A percentile compares a stretch with the other conserved stretches of the same genome.
Evolutionary conservation across 371 early-diverging fungal species (phyloP).

Genomic region (Thermomucor indicae-seudaticae): DNA sequence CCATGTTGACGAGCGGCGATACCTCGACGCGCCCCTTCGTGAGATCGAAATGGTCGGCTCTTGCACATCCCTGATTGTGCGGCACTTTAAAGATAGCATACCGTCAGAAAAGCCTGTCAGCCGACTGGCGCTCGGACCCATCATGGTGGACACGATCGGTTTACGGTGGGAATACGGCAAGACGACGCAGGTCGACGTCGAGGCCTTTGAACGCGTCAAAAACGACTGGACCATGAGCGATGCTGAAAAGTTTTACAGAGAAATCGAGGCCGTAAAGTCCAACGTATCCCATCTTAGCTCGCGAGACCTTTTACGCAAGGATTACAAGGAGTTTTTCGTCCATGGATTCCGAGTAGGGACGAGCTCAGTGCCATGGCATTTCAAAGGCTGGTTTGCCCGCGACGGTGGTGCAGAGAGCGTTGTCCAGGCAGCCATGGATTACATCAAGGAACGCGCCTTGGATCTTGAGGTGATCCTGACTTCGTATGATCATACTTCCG

Average conservation of each 20-base stretch:
- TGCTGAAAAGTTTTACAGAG: conserved; percentile 28
- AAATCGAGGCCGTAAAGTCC: conserved; percentile 53
- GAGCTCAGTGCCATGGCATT: conserved; percentile 54
- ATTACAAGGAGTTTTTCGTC: conserved; percentile 70
- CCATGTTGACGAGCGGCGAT: conserved; percentile 60
- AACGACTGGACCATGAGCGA: neutral
- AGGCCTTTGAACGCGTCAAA: conserved; percentile 30
- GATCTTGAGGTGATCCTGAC: conserved; percentile 61
- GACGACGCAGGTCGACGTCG: conserved; percentile 50
- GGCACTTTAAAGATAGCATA: conserved; percentile 20
- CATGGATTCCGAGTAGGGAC: conserved; percentile 56
- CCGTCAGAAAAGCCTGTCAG: neutral
- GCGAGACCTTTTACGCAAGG: conserved; percentile 65
- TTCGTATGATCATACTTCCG: conserved; percentile 43
- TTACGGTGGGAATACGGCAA: conserved; percentile 52
- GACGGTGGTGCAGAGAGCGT: conserved; percentile 20
- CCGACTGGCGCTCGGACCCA: conserved; percentile 52
- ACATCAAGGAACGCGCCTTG: conserved; percentile 34
- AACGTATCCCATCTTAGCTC: conserved; percentile 46
- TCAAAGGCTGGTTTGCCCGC: conserved; percentile 51
- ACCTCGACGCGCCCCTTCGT: conserved; percentile 34
- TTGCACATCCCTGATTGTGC: conserved; percentile 54
- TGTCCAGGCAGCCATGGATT: conserved; percentile 20
- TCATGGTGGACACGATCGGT: conserved; percentile 69
- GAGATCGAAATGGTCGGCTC: conserved; percentile 61